Evolutionary conservation across 2,329 filamentous ascomycete species (phyloP).

Genomic region (Tolypocladium pustulatum): DNA sequence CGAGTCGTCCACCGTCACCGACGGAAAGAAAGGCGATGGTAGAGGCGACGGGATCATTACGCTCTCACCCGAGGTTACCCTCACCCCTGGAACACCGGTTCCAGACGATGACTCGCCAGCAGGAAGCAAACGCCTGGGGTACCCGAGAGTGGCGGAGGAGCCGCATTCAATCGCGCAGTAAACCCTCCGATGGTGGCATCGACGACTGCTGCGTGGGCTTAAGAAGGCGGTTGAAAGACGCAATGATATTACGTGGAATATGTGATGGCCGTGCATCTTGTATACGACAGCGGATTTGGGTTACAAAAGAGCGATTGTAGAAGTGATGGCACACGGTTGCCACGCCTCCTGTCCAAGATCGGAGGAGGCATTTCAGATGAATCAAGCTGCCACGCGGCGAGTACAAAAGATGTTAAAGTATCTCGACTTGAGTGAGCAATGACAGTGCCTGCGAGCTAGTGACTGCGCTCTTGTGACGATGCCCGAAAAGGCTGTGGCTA

Average conservation of each 20-base stretch:
- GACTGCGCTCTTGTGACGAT: not conserved
- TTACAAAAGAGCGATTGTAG: not conserved
- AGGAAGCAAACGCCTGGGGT: slow-evolving; percentile 34
- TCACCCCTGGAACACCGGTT: slow-evolving; percentile 41
- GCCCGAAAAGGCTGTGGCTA: too few species aligned
- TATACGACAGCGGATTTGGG: not conserved
- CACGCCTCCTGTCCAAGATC: not conserved
- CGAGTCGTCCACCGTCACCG: slow-evolving; percentile 27
- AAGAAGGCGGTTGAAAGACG: not conserved
- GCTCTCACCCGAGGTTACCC: slow-evolving; percentile 27
- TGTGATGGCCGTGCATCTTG: not conserved
- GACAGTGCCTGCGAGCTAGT: not conserved
- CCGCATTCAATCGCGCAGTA: slow-evolving; percentile 23
- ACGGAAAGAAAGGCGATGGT: not conserved
- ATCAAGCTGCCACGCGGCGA: not conserved
- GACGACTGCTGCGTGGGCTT: not conserved
- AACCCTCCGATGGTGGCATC: not conserved
- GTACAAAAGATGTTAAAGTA: not conserved
- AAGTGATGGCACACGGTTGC: not conserved
- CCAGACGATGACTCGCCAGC: slow-evolving; percentile 19
- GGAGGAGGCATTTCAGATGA: not conserved
- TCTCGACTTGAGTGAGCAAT: not conserved
- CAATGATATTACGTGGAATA: not conserved
- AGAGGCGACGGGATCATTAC: slow-evolving; percentile 1
- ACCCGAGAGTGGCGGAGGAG: slow-evolving; percentile 24